phyloP scores from a whole-genome alignment of 768 basidiomycete genomes.

The Lactarius vividus region DNA sequence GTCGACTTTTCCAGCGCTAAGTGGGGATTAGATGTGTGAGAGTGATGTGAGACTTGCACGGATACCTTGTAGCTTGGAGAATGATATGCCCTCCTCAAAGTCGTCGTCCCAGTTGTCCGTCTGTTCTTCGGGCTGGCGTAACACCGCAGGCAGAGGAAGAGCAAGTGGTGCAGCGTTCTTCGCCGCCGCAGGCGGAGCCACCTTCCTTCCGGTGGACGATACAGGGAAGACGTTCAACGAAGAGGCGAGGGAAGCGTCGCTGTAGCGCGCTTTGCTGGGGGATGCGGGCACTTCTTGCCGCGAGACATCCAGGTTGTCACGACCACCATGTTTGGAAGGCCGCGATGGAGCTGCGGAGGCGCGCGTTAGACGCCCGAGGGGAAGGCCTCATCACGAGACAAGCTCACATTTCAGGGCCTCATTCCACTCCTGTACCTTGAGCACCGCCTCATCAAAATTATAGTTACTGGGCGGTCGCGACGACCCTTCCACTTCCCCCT shows the following conservation, averaged over 20 bases:
- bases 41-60: not conserved
- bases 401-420: conserved; percentile 88
- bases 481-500: conserved; percentile 37
- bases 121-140: conserved; percentile 78
- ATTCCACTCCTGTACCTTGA: conserved; percentile 98
- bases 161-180: conserved; percentile 30
- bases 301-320: conserved; percentile 41
- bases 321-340: conserved; percentile 55
- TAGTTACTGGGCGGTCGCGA: conserved; percentile 67
- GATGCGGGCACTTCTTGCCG: conserved; percentile 46
- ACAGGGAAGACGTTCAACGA: conserved; percentile 20
- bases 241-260: conserved; percentile 18
- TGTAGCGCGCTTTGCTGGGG: conserved; percentile 23
- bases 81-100: conserved; percentile 90
- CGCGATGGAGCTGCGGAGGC: conserved; percentile 59
- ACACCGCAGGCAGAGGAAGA: conserved; percentile 59
- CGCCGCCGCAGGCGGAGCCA: conserved; percentile 18
- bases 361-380: conserved; percentile 19
- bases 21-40: conserved; percentile 32
- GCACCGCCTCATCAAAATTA: conserved; percentile 90
- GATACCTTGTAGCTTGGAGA: conserved; percentile 74
- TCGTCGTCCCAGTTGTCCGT: conserved; percentile 99
- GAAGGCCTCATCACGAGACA: conserved; percentile 11
- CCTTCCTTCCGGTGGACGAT: conserved; percentile 26
- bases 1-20: conserved; percentile 47